Base-by-base conservation (phyloP, 2,329 filamentous ascomycete species). In the Epichloe festucae region DNA sequence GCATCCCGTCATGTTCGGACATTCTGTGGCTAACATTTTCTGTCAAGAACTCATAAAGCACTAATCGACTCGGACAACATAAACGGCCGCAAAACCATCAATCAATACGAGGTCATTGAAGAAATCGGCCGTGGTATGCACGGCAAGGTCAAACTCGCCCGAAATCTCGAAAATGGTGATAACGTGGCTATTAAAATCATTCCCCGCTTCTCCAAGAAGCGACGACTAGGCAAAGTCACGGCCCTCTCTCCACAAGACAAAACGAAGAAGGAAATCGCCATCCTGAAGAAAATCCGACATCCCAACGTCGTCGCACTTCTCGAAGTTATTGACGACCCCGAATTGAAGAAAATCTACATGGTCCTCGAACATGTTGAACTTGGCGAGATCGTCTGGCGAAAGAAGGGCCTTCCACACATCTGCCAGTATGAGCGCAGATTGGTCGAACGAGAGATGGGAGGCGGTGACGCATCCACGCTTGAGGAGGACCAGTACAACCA, bases 181-280 rank as follows among this genome's bases (percentile, higher is more conserved):
- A 84, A 85, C 63, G 91, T 98, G 4, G 93, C 93, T 52, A 96
- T 98, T 76, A 98, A 98, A 72, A 98, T 98, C 61, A 95, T 98
- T 46, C 89, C 95, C 53, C 83, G 93, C 39, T 95, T 93, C 65
- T 95, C 91, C 49, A 96, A 95, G 71, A 89, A 88, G 60, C 83
- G 90, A 52, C 86, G 91, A 27, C 76, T 98, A n/a, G 93, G 93
- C 50, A 87, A 87, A 63, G 84, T 91, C 52, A 82, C 77, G 2
- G 78, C 80, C 55, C 69, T 72, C 62, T 79, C 78, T 1, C 79
- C 78, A 3, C 78, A 82, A 61, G 84, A 88, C 67, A 91, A 90
- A 73, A 89, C 87, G 52, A 96, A 95, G 72, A 85, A 87, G 65
- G 93, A 98, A 71, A 95, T 98, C 56, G 93, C 93, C 63, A 97